Percentiles rank a stretch among this genome's conserved stretches.
These are phyloP conservation scores for Colletotrichum eleusines DNA, from an alignment of 2,329 filamentous ascomycete species.

Conservation along the genomic window DNA sequence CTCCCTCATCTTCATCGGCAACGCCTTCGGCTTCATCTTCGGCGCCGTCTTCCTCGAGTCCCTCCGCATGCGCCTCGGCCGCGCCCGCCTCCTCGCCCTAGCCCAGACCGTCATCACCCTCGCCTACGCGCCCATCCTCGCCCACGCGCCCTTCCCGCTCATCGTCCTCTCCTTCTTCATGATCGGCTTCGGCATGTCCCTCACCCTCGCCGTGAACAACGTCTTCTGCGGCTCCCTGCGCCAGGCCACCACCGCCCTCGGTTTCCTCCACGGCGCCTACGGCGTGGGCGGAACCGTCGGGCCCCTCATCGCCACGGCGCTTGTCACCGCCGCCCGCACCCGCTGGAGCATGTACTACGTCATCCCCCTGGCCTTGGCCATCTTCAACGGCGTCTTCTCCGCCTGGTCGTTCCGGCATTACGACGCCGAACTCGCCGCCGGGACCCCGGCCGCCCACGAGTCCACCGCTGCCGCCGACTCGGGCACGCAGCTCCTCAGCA, in stretches of 20 bases:
- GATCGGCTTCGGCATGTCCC: slow-evolving; percentile 69
- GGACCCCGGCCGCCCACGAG: slow-evolving; percentile 26
- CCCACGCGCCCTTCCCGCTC: slow-evolving; percentile 76
- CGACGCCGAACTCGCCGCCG: slow-evolving; percentile 66
- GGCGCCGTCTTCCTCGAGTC: slow-evolving; percentile 78
- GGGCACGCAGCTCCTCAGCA: slow-evolving; percentile 52
- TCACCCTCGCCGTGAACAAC: slow-evolving; percentile 69
- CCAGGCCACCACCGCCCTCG: slow-evolving; percentile 67
- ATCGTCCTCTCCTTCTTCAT: slow-evolving; percentile 78
- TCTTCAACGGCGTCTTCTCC: slow-evolving; percentile 68
- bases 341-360: slow-evolving; percentile 81
- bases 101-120: slow-evolving; percentile 67
- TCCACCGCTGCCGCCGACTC: slow-evolving; percentile 43
- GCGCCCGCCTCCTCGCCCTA: slow-evolving; percentile 72
- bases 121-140: slow-evolving; percentile 75
- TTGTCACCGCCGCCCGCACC: slow-evolving; percentile 70
- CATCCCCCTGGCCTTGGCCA: slow-evolving; percentile 69
- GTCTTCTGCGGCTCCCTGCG: slow-evolving; percentile 68
- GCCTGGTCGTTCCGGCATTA: slow-evolving; percentile 78
- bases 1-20: slow-evolving; percentile 84
- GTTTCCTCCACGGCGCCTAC: slow-evolving; percentile 75
- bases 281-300: slow-evolving; percentile 75
- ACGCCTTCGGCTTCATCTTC: slow-evolving; percentile 80
- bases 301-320: slow-evolving; percentile 79
- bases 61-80: slow-evolving; percentile 72